Conservation (phyloP, 2,329 filamentous ascomycete genomes). For the Colletotrichum sojae region DNA sequence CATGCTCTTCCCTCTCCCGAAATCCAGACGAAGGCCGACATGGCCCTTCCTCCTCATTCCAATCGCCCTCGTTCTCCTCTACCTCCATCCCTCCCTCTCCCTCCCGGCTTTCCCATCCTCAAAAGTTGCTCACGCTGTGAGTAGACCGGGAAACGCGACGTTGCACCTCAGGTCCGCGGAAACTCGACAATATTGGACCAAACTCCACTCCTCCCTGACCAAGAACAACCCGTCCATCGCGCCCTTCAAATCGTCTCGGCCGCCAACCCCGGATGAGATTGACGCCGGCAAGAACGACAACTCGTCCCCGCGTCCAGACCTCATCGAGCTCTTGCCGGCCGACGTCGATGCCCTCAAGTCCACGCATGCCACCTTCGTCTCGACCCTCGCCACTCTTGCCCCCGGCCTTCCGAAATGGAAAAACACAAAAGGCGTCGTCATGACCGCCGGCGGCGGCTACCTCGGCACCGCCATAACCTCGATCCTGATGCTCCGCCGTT, state of each 20-base stretch:
- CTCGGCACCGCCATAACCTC: slow-evolving; percentile 65
- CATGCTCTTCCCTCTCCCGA: slow-evolving; percentile 8
- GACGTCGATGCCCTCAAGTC: slow-evolving; percentile 26
- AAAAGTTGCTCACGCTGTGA: no score
- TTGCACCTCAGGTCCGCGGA: slow-evolving; percentile 31
- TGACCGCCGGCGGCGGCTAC: slow-evolving; percentile 62
- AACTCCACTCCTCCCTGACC: slow-evolving; percentile 26
- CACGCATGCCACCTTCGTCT: slow-evolving; percentile 49
- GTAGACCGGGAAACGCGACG: slow-evolving; percentile 10
- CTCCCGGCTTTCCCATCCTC: no score
- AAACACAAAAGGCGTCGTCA: slow-evolving; percentile 62
- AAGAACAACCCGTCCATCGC: slow-evolving; percentile 21
- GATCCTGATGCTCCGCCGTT: slow-evolving; percentile 65
- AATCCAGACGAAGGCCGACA: slow-evolving; percentile 12
- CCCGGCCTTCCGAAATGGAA: slow-evolving; percentile 49
- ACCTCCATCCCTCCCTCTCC: neutral
- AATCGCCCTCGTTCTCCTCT: slow-evolving; percentile 3
- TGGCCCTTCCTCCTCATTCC: slow-evolving; percentile 17
- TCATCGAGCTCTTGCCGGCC: slow-evolving; percentile 20
- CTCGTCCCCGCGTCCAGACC: slow-evolving; percentile 36
- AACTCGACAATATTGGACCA: slow-evolving; percentile 35
- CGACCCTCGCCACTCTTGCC: slow-evolving; percentile 47
- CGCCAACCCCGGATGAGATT: slow-evolving; percentile 28
- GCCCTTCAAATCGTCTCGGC: slow-evolving; percentile 16
- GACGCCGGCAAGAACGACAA: slow-evolving; percentile 26